Evolutionary conservation across 208 protist species (phyloP), one percentile per base, ranked within the genome.

Genomic region (Wallacemonas sp.): DNA sequence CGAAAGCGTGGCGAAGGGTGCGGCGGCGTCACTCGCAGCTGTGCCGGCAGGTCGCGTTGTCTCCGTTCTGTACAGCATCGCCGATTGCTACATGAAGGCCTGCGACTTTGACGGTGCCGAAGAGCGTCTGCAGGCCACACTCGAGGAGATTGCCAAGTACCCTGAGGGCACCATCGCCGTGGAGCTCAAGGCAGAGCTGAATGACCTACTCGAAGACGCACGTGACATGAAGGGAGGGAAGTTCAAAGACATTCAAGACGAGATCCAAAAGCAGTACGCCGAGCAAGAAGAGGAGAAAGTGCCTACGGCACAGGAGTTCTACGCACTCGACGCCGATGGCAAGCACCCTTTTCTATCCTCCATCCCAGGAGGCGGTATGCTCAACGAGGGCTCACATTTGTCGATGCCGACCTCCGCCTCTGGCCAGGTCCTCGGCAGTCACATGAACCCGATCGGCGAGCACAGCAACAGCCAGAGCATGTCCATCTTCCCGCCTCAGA

Each of bases 51-150:
- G 87, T 6, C 72, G 83, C n/a, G 58, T 94, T 31, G 67, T 89
- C 22, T 70, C 81, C 19, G 80, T 77, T 12, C 72, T 93, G 0
- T 94, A 94, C 71, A 74, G 81, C 49, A 87, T 92, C 19, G 90
- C 90, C 0, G 85, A 94, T 60, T 94, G 85, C 70, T 94, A 88
- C 76, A 77, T 90, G 66, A 89, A 90, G 70, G 85, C 92, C 46
- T 76, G 80, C 38, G 86, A 94, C 73, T 94, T 91, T 64, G 86
- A 86, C n/a, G 88, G 78, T 11, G 87, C 87, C 3, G 90, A 89
- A 77, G 75, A 80, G 61, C 86, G 85, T 9, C 79, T 91, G 58
- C 64, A 65, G 36, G 71, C 68, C 14, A 82, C 82, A 34, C 66
- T 94, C n/a, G 66, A 75, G 1, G 86, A 92, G 54, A 71, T 90